Evolutionary conservation across 495 filamentous ascomycete genomes (phyloP), one percentile per base, ranked within the genome.

Genomic region (Parathielavia hyrcaniae): DNA sequence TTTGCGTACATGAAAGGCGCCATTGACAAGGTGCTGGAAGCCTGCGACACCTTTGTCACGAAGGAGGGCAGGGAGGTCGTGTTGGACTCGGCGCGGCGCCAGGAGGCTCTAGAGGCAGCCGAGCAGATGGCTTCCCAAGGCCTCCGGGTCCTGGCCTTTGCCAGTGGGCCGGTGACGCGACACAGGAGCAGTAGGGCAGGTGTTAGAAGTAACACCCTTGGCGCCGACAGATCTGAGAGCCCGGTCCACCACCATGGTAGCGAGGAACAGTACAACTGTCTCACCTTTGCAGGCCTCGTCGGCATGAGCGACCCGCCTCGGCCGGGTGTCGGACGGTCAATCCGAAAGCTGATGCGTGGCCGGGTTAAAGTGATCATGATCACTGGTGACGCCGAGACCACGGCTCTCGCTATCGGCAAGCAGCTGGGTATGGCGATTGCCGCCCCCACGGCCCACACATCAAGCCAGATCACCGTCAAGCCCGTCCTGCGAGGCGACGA

Each of bases 341-440:
- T 98, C 61, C 81, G 90, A 61, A 87, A 89, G 40, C 75, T 98
- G 53, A 93, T 97, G 86, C 82, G 89, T 49, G 92, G 93, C 44
- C 89, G 90, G 11, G 95, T 98, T 51, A 90, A 90, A 64, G 86
- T 97, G 35, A 95, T 97, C 62, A 98, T 98, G 93, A 97, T 98
- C 61, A 98, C 93, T 12, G 93, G 93, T 55, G 93, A 98, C 71
- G 86, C 93, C 14, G 89, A 97, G 64, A 90, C 88, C 6, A 98
- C 93, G 0, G 93, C 93, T 14, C 77, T 96, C 40, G 93, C 93
- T 1, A 96, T 97, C 66, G 93, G 86, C 19, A 89, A 81, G 72
- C 90, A 95, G 70, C 81, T 98, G 23, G 92, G 93, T 49, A 98
- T 98, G 88, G 85, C 89, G 2, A 76, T 83, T 41, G 76, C 77